Conservation (phyloP, 805 yeast species). For the Sugiyamaella mastotermitis region DNA sequence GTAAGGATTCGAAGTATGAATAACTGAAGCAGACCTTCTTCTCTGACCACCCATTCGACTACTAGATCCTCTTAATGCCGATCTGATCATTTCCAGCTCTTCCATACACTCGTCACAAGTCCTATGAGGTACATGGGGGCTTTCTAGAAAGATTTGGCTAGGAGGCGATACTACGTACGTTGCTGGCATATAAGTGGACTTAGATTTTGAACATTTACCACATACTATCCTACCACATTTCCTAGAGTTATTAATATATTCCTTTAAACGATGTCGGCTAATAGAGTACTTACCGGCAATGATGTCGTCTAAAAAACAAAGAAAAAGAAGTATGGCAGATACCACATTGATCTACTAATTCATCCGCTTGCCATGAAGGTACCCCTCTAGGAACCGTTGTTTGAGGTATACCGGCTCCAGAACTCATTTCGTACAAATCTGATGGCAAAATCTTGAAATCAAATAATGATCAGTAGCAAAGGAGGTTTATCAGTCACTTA, state of each 20-base stretch:
- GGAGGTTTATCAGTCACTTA: too few species aligned
- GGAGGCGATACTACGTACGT: conserved; percentile 55
- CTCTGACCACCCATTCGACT: conserved; percentile 4
- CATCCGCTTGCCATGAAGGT: conserved; percentile 71
- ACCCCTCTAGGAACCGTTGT: conserved; percentile 19
- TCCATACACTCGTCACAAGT: conserved; percentile 71
- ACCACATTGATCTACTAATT: conserved; percentile 44
- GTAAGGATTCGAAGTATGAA: not conserved
- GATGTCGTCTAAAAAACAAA: conserved; percentile 69
- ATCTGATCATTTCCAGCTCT: conserved; percentile 39
- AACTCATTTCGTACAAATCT: not conserved
- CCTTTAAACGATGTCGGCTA: conserved; percentile 16
- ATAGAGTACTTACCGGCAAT: conserved; percentile 48
- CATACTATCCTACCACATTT: conserved; percentile 77
- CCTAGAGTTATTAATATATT: not conserved
- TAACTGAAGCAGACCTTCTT: not conserved
- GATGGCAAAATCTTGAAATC: too few species aligned
- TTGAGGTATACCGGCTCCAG: conserved; percentile 1
- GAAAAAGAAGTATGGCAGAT: conserved; percentile 50
- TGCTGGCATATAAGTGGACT: conserved; percentile 50
- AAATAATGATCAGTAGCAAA: too few species aligned
- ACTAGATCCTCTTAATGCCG: conserved; percentile 14
- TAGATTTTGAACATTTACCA: conserved; percentile 53
- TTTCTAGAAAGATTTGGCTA: conserved; percentile 41
- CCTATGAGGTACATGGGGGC: conserved; percentile 53